Conservation (phyloP, 257 asterid species). For the Nicotiana benthamiana region DNA sequence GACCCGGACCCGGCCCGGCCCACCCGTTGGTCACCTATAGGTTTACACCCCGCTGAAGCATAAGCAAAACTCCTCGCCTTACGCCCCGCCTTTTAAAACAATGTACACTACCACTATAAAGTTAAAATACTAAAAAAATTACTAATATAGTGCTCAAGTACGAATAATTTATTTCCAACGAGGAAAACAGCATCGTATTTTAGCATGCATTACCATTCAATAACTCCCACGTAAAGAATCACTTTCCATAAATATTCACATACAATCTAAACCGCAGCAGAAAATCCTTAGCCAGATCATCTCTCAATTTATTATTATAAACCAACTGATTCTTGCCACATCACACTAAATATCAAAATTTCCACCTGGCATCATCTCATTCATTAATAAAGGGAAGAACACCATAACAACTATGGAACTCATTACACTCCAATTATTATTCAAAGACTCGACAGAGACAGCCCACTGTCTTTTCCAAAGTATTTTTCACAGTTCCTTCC, state of each 20-base stretch:
- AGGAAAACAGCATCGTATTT: background rate
- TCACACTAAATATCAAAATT: background rate
- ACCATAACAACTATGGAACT: background rate
- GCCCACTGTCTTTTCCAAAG: constrained; percentile 15
- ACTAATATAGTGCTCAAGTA: no score
- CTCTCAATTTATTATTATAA: background rate
- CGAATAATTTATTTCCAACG: no score
- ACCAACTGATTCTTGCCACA: background rate
- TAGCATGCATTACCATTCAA: background rate
- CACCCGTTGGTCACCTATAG: no score
- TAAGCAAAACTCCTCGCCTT: no score
- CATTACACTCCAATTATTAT: background rate
- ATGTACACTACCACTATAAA: no score
- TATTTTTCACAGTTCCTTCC: background rate
- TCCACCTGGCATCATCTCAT: background rate
- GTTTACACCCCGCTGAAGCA: no score
- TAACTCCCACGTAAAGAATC: constrained; percentile 3
- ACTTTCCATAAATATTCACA: background rate
- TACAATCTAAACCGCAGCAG: background rate
- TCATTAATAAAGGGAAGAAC: background rate
- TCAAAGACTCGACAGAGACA: background rate
- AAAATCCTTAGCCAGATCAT: background rate
- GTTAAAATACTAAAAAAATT: no score
- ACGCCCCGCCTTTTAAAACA: no score
- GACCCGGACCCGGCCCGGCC: no score